These are phyloP conservation scores for Dryas drummondii DNA, from an alignment of 306 rosid species.

Conservation along the genomic window DNA sequence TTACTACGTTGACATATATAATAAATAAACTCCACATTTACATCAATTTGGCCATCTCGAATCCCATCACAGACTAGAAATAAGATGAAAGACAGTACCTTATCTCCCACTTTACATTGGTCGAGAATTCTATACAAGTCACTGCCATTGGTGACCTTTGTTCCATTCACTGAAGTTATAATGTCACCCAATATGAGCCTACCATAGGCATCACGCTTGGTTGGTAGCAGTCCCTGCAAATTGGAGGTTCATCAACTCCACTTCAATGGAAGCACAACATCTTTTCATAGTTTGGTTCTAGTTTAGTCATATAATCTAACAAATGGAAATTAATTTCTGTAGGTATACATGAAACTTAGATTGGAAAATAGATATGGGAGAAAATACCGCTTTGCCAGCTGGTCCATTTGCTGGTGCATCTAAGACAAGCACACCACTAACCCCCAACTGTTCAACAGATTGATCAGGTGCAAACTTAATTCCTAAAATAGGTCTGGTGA, in stretches of 20 bases:
- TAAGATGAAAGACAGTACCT: conserved; percentile 42
- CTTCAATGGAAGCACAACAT: neutral
- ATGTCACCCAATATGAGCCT: conserved; percentile 96
- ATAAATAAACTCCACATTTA: neutral
- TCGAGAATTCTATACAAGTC: conserved; percentile 97
- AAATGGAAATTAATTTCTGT: conserved; percentile 10
- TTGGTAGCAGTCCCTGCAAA: conserved; percentile 79
- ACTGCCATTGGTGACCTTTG: conserved; percentile 80
- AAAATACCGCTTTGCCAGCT: conserved; percentile 89
- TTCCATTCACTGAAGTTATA: conserved; percentile 85
- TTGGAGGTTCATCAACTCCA: conserved; percentile 17
- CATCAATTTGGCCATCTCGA: neutral
- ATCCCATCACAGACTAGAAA: neutral
- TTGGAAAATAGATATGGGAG: conserved; percentile 7
- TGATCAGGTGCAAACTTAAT: conserved; percentile 99
- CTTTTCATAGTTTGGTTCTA: neutral
- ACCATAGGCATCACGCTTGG: conserved; percentile 89
- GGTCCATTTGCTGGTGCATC: conserved; percentile 95
- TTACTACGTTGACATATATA: neutral
- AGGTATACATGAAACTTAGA: neutral
- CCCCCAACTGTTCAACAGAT: conserved; percentile 93
- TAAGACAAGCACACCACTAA: conserved; percentile 93
- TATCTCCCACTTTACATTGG: conserved; percentile 92
- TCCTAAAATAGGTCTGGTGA: conserved; percentile 96
- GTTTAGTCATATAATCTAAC: conserved; percentile 8